phyloP scores from a whole-genome alignment of 1,284 basidiomycete species.

The Cronartium quercuum region DNA sequence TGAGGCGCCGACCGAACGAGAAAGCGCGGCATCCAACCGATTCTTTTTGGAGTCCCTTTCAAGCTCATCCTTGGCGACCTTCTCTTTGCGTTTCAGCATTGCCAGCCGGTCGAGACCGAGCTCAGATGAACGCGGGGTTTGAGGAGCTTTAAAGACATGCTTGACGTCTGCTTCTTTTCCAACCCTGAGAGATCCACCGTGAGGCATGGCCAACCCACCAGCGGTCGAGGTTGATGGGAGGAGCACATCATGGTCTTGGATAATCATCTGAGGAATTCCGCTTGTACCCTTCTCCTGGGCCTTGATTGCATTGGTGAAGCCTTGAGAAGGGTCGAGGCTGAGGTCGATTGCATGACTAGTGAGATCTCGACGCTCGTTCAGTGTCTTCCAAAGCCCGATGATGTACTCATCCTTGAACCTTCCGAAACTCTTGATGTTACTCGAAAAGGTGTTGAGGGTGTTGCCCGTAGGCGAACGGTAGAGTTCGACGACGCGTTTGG shows the following conservation, averaged over 20 bases:
- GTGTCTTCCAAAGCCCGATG: conserved; percentile 39
- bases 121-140: conserved; percentile 65
- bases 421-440: conserved; percentile 46
- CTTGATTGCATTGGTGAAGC: conserved; percentile 20
- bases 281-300: background rate
- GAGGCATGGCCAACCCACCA: conserved; percentile 23
- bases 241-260: conserved; percentile 25
- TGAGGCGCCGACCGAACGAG: conserved; percentile 62
- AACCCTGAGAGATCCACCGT: conserved; percentile 35
- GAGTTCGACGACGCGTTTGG: conserved; percentile 44
- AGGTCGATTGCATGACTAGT: conserved; percentile 12
- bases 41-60: conserved; percentile 29
- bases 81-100: conserved; percentile 66
- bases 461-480: conserved; percentile 41
- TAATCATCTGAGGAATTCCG: conserved; percentile 23
- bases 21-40: conserved; percentile 52
- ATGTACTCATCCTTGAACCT: conserved; percentile 45
- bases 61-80: conserved; percentile 34
- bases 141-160: conserved; percentile 50
- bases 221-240: conserved; percentile 32
- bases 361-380: conserved; percentile 22
- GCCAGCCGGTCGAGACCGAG: conserved; percentile 82
- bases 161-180: conserved; percentile 27
- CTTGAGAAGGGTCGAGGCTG: conserved; percentile 21
- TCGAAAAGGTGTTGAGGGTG: conserved; percentile 43